These are phyloP conservation scores for Pyrus bretschneideri DNA, from an alignment of 306 rosid genomes.

Conservation along the genomic window DNA sequence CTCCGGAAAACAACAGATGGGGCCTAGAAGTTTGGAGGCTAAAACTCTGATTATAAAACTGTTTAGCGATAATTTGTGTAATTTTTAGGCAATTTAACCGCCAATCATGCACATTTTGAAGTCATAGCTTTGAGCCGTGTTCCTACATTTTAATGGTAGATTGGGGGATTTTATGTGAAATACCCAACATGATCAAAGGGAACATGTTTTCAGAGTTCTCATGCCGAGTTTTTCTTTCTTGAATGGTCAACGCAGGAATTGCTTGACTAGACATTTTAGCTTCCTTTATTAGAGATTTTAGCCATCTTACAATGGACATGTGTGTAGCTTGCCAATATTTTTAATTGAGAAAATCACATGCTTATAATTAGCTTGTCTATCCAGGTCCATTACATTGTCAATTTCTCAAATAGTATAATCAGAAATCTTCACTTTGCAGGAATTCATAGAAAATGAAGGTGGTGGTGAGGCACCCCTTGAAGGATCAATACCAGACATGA, in stretches of 20 bases:
- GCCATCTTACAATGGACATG: background rate
- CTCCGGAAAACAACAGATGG: background rate
- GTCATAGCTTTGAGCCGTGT: background rate
- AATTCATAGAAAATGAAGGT: slow-evolving; percentile 82
- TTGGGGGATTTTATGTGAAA: background rate
- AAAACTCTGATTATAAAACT: background rate
- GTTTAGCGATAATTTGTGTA: background rate
- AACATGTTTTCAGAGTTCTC: background rate
- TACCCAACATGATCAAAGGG: background rate
- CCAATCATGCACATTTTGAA: background rate
- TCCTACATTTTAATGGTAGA: background rate
- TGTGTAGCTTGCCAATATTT: background rate
- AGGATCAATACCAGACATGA: slow-evolving; percentile 99
- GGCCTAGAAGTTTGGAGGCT: background rate
- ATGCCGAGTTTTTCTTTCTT: background rate
- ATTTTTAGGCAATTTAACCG: background rate
- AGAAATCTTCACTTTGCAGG: slow-evolving; percentile 40
- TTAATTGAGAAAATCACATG: background rate
- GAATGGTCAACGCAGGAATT: background rate
- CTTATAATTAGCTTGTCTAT: background rate
- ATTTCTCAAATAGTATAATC: slow-evolving; percentile 6
- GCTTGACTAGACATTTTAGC: background rate
- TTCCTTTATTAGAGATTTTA: background rate
- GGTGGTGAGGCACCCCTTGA: slow-evolving; percentile 89
- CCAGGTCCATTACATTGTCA: background rate